These are phyloP conservation scores for Spencermartinsiella europaea DNA, from an alignment of 805 yeast species.

Conservation along the genomic window DNA sequence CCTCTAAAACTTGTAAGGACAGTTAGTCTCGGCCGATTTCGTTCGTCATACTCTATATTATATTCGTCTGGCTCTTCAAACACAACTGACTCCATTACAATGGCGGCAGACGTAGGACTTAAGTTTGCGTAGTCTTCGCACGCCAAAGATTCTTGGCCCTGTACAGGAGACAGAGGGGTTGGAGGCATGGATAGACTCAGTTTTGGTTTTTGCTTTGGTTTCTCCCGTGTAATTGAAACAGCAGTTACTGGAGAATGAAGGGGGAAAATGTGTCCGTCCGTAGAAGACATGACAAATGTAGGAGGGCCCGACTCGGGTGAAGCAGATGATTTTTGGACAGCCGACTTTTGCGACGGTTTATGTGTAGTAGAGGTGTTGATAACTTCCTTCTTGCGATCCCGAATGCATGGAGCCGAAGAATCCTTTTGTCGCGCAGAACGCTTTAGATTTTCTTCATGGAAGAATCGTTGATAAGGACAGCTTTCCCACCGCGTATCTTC, in stretches of 20 bases:
- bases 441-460: slow-evolving; percentile 6
- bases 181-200: neutral
- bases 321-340: too few relatives aligned
- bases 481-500: neutral
- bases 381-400: too few relatives aligned
- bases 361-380: too few relatives aligned
- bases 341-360: too few relatives aligned
- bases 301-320: neutral
- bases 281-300: neutral
- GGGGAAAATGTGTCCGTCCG: too few relatives aligned
- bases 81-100: neutral
- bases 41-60: slow-evolving; percentile 9
- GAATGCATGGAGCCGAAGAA: too few relatives aligned
- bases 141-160: neutral
- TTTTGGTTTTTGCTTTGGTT: too few relatives aligned
- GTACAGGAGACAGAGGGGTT: neutral
- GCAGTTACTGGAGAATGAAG: too few relatives aligned
- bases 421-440: too few relatives aligned
- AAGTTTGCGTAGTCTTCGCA: too few relatives aligned
- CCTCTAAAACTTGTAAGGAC: slow-evolving; percentile 14
- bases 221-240: too few relatives aligned
- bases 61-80: slow-evolving; percentile 15
- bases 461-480: slow-evolving; percentile 17
- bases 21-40: slow-evolving; percentile 10
- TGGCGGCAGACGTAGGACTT: neutral